Evolutionary conservation across 2,329 filamentous ascomycete genomes (phyloP), one percentile per base, ranked within the genome.

Genomic region (Calonectria leucothoes): DNA sequence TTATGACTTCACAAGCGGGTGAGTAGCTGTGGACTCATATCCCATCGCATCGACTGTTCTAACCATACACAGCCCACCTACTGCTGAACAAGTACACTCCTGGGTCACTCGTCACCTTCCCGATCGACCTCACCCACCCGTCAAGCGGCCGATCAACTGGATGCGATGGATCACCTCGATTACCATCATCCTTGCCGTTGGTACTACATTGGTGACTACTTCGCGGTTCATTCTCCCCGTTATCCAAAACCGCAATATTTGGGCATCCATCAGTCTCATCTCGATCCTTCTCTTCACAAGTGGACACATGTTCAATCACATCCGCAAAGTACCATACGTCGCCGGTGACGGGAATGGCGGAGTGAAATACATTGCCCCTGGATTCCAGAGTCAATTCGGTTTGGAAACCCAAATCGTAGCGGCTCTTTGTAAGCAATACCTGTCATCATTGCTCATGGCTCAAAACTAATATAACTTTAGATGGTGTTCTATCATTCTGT

Each of bases 261-360:
- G 97, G 97, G 96, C 96, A 29, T 95, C 94, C 27, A 85, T 97
- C 81, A 98, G 94, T 84, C 88, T 99, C 78, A 95, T 98, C 81
- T 89, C 93, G 17, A 96, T 99, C 75, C 90, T 99, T 51, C 89
- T 98, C 71, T 99, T 98, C 86, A 98, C 94, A 59, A 97, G 94
- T 80, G 97, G 97, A 48, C 96, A 98, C 86, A 99, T 99, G 97
- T 99, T 97, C 90, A 99, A 98, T 85, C 96, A 98, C 82, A 99
- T 99, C 82, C 92, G 97, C 79, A 96, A 97, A 84, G 95, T 97
- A 3, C 97, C 97, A 3, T 99, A 99, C 80, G 95, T 98, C 37
- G 89, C 92, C 51, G 94, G 94, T 51, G 93, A 98, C 82, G 95
- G 95, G 45, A 92, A 91, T 69, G 97, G 97, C 23, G 95, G 95